Conservation (phyloP, 208 protist genomes). For the Acanthamoeba divionensis region DNA sequence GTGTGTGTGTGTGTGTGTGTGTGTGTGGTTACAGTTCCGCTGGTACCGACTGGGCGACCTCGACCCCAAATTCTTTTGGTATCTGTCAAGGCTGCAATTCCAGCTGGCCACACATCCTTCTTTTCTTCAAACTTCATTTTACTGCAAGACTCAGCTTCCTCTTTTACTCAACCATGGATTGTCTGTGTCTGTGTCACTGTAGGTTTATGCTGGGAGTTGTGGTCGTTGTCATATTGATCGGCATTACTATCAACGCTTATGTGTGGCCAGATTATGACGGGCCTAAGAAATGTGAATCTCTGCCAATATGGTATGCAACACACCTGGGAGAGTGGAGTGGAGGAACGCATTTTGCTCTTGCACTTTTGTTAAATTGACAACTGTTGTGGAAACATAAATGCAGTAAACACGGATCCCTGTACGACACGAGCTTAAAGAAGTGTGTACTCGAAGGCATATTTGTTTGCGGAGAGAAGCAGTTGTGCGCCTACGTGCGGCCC, state of each 20-base stretch:
- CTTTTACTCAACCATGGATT: too few species aligned
- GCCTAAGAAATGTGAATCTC: background rate
- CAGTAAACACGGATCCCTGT: background rate
- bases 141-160: too few species aligned
- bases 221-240: background rate
- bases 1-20: too few species aligned
- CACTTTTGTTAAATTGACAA: background rate
- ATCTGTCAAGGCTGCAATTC: background rate
- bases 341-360: background rate
- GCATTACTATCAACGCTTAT: constrained; percentile 26
- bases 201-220: background rate
- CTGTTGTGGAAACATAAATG: too few species aligned
- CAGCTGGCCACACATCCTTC: too few species aligned
- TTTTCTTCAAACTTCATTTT: too few species aligned
- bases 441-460: background rate
- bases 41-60: background rate
- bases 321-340: background rate
- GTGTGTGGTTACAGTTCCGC: background rate
- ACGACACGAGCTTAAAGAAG: background rate
- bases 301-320: background rate
- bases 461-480: background rate
- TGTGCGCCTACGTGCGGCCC: background rate
- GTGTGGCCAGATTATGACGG: background rate
- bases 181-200: too few species aligned
- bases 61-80: constrained; percentile 27